Evolutionary conservation across 805 yeast genomes (phyloP).

Genomic region (Yamadazyma kitorensis): DNA sequence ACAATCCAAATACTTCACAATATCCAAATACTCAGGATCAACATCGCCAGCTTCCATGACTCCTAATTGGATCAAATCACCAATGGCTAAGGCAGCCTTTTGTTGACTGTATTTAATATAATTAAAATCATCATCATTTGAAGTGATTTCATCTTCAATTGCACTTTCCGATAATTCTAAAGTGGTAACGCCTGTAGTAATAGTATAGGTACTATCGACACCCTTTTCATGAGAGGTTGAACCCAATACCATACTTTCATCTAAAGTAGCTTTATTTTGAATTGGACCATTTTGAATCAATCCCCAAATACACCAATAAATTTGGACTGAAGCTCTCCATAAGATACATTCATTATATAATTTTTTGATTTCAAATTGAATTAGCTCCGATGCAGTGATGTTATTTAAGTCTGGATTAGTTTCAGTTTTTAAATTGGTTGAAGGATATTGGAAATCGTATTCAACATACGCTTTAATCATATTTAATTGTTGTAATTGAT

Average conservation of each 20-base stretch:
- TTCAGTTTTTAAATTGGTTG: constrained; percentile 27
- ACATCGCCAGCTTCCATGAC: constrained; percentile 35
- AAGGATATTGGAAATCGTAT: constrained; percentile 43
- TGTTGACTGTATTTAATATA: constrained; percentile 73
- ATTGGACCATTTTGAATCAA: constrained; percentile 67
- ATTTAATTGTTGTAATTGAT: constrained; percentile 62
- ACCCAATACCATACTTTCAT: constrained; percentile 7
- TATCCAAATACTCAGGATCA: constrained; percentile 18
- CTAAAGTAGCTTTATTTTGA: constrained; percentile 14
- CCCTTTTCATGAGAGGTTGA: constrained; percentile 26
- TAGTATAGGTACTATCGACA: constrained; percentile 38
- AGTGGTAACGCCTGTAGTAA: constrained; percentile 55
- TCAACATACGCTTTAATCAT: constrained; percentile 77
- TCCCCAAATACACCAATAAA: constrained; percentile 92
- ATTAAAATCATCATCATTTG: constrained; percentile 66
- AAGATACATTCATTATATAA: constrained; percentile 62
- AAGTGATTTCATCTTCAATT: constrained; percentile 34
- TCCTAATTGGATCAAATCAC: constrained; percentile 67
- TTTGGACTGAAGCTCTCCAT: constrained; percentile 81
- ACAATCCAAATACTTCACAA: constrained; percentile 42
- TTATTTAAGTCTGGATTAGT: constrained; percentile 11
- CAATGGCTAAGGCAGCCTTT: constrained; percentile 70
- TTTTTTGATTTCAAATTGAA: constrained; percentile 43
- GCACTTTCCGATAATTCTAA: constrained; percentile 26
- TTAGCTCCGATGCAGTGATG: constrained; percentile 18